Evolutionary conservation across 1,139 yeast species (phyloP).

Genomic region (Pichia sp.): DNA sequence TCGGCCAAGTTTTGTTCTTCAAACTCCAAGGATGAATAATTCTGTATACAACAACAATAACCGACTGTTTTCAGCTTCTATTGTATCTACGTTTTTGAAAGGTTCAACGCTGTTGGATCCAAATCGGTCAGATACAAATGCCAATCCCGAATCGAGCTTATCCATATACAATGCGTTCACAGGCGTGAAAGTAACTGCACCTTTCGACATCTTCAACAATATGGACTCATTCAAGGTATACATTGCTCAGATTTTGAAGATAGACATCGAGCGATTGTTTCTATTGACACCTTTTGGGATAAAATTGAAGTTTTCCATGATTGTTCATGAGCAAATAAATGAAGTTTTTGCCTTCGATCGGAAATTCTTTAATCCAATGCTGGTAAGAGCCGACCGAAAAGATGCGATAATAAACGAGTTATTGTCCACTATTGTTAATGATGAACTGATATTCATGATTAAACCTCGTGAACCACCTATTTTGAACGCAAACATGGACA

Average conservation of each 20-base stretch:
- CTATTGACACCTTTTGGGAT: conserved; percentile 64
- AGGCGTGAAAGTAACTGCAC: conserved; percentile 34
- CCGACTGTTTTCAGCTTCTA: conserved; percentile 4
- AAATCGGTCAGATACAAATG: background rate
- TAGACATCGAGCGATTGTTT: conserved; percentile 45
- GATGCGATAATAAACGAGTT: conserved; percentile 17
- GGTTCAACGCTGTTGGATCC: conserved; percentile 11
- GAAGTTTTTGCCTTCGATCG: conserved; percentile 61
- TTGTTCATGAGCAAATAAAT: conserved; percentile 32
- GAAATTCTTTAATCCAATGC: conserved; percentile 39
- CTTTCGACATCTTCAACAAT: conserved; percentile 34
- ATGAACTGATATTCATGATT: conserved; percentile 32
- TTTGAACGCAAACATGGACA: conserved; percentile 18
- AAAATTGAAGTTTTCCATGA: conserved; percentile 49
- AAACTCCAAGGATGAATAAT: conserved; percentile 3
- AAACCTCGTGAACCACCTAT: conserved; percentile 44
- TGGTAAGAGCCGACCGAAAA: conserved; percentile 16
- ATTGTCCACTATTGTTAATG: conserved; percentile 23
- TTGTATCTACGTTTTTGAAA: conserved; percentile 6
- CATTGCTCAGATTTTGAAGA: conserved; percentile 38
- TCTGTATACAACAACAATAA: conserved; percentile 8
- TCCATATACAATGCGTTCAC: conserved; percentile 40
- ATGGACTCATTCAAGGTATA: conserved; percentile 45
- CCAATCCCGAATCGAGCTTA: conserved; percentile 22
- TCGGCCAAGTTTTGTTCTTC: background rate